Conservation (phyloP, 164 flowering plant species). For the grape (Vitis vinifera) region DNA sequence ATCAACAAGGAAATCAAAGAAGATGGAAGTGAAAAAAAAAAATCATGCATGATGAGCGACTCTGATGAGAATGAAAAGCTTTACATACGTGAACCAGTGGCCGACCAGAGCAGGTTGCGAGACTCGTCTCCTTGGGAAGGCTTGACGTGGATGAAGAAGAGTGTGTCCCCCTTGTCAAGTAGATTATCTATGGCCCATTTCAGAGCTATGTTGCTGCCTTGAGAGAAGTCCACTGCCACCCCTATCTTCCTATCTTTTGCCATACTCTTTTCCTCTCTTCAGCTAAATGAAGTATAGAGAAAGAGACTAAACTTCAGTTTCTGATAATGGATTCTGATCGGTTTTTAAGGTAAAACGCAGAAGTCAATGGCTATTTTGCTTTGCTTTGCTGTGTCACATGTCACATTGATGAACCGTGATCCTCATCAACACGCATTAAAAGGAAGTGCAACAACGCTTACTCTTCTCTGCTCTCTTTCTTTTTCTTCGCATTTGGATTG, state of each 20-base stretch:
- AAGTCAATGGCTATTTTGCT: no score
- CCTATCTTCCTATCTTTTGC: slow-evolving; percentile 49
- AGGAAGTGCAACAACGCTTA: no score
- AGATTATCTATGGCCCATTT: slow-evolving; percentile 65
- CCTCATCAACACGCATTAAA: no score
- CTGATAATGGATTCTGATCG: no score
- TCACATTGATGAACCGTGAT: no score
- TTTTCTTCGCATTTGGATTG: no score
- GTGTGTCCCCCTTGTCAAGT: slow-evolving; percentile 51
- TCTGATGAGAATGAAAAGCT: neutral
- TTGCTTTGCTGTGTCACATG: no score
- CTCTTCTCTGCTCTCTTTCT: no score
- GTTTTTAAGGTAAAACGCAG: no score
- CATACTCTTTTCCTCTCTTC: slow-evolving; percentile 25
- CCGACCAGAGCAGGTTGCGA: slow-evolving; percentile 49
- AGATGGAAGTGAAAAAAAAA: neutral
- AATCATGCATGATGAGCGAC: neutral
- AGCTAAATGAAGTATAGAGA: neutral
- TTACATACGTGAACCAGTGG: slow-evolving; percentile 71
- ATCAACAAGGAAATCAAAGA: neutral
- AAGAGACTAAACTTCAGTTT: neutral
- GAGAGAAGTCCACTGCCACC: slow-evolving; percentile 71
- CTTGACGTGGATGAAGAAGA: slow-evolving; percentile 49
- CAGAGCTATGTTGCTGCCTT: slow-evolving; percentile 61
- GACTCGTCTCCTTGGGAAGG: slow-evolving; percentile 31